Conservation (phyloP, 1,139 yeast species). For the Magnusiomyces ingens region DNA sequence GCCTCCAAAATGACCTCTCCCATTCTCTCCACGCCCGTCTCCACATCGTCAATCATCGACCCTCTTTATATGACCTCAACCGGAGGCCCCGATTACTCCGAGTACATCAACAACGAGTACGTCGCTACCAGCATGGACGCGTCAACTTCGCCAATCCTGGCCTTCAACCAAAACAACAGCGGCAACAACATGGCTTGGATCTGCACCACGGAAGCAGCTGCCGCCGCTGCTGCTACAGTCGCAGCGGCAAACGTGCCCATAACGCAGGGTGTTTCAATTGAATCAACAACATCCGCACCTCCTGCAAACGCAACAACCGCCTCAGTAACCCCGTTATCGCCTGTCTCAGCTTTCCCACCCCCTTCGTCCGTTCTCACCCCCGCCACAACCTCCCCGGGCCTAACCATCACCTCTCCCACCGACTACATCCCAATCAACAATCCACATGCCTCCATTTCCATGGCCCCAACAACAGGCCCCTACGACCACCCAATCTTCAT, state of each 20-base stretch:
- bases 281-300: background rate
- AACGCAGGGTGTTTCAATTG: background rate
- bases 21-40: background rate
- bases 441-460: background rate
- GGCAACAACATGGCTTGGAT: background rate
- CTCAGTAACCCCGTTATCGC: background rate
- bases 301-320: background rate
- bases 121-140: background rate
- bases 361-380: background rate
- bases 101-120: conserved; percentile 6
- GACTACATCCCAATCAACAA: background rate
- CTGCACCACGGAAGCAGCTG: background rate
- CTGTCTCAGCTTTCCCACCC: background rate
- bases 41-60: background rate
- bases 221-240: background rate
- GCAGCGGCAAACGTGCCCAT: background rate
- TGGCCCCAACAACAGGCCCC: background rate
- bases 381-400: background rate
- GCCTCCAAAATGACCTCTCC: conserved; percentile 2
- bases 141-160: conserved; percentile 2
- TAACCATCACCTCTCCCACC: background rate
- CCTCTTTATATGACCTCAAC: background rate
- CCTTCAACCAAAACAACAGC: background rate
- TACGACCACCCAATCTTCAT: background rate
- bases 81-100: background rate